These are phyloP conservation scores for Rutidosis leptorrhynchoides DNA, from an alignment of 129 eudicot species.

Conservation along the genomic window DNA sequence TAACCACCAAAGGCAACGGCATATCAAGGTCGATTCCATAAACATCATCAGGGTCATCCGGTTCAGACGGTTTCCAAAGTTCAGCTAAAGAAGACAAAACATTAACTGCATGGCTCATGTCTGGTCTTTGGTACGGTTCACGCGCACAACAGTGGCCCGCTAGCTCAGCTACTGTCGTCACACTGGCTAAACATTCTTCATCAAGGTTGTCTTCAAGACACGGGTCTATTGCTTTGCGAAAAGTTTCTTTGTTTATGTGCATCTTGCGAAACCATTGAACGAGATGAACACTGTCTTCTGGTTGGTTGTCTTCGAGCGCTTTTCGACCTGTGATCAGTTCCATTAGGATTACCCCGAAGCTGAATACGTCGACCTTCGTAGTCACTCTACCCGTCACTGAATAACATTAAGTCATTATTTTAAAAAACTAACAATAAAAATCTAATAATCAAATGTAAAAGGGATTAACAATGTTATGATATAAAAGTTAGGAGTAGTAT, in stretches of 20 bases:
- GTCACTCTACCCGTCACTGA: conserved; percentile 81
- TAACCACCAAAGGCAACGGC: conserved; percentile 68
- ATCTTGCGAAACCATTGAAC: conserved; percentile 81
- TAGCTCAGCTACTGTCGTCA: conserved; percentile 67
- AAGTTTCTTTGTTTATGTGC: conserved; percentile 57
- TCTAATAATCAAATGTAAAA: not conserved
- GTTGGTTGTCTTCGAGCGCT: conserved; percentile 62
- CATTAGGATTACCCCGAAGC: conserved; percentile 94
- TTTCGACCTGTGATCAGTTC: conserved; percentile 75
- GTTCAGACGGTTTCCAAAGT: conserved; percentile 75
- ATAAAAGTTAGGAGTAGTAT: not conserved
- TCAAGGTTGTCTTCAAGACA: conserved; percentile 41
- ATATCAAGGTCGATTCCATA: conserved; percentile 62
- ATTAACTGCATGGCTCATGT: conserved; percentile 79
- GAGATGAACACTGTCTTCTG: conserved; percentile 67
- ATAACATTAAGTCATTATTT: not conserved
- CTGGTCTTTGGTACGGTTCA: conserved; percentile 85
- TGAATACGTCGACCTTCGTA: conserved; percentile 79
- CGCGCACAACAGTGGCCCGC: conserved; percentile 90
- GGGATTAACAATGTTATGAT: not conserved
- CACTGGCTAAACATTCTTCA: conserved; percentile 59
- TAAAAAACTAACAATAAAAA: not conserved
- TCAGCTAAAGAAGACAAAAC: conserved; percentile 71
- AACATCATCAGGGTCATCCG: conserved; percentile 43
- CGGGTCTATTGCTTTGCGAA: conserved; percentile 66